Conservation (phyloP, 2,329 filamentous ascomycete genomes). For the Alternaria consortialis region DNA sequence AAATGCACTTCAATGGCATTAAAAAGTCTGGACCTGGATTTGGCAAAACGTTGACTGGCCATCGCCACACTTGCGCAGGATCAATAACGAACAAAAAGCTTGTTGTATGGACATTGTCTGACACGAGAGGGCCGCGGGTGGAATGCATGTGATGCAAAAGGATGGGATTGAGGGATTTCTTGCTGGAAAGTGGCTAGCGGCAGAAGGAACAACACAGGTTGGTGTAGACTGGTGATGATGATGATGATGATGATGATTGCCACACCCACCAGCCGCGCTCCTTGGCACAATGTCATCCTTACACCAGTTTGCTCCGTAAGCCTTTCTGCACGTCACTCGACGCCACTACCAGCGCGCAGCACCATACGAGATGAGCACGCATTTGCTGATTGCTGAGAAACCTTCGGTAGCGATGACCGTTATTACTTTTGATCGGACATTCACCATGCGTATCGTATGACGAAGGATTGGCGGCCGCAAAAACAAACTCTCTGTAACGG, state of each 20-base stretch:
- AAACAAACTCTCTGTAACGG: conserved; percentile 33
- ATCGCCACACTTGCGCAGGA: conserved; percentile 21
- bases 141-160: conserved; percentile 24
- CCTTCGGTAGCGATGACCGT: not conserved
- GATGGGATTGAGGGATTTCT: conserved; percentile 27
- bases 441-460: conserved; percentile 34
- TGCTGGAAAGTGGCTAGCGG: conserved; percentile 17
- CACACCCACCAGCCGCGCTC: conserved; percentile 19
- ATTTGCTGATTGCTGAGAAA: conserved; percentile 23
- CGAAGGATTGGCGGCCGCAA: conserved; percentile 30
- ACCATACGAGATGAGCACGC: conserved; percentile 14
- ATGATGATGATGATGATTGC: conserved; percentile 22
- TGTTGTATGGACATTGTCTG: conserved; percentile 18
- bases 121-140: conserved; percentile 14
- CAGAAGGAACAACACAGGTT: conserved; percentile 9
- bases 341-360: conserved; percentile 18
- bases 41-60: conserved; percentile 14
- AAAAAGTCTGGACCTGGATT: conserved; percentile 16
- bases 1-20: conserved; percentile 3
- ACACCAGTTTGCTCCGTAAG: conserved; percentile 11
- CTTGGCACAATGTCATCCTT: conserved; percentile 27
- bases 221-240: conserved; percentile 9
- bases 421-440: conserved; percentile 23
- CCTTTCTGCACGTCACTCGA: conserved; percentile 22
- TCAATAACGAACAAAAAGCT: conserved; percentile 10